These are phyloP conservation scores for Protomyces lactucae-debilis DNA, from an alignment of 1,139 yeast species.

Conservation along the genomic window DNA sequence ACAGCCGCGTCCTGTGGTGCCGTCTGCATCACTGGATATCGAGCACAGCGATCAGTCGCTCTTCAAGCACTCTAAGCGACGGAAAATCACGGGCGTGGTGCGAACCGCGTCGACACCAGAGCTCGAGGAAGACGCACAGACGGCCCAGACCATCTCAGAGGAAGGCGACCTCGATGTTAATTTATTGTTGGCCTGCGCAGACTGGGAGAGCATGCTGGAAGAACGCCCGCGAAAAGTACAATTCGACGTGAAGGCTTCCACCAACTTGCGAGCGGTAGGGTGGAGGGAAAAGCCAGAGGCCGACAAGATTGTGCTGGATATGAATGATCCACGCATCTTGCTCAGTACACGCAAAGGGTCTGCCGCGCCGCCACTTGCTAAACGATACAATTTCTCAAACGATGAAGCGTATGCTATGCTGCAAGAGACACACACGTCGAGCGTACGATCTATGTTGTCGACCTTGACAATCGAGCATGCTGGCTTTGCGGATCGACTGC, in stretches of 20 bases:
- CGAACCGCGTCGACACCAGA: conserved; percentile 35
- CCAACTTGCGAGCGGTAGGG: background rate
- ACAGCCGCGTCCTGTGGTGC: conserved; percentile 55
- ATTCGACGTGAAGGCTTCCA: background rate
- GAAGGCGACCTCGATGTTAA: conserved; percentile 33
- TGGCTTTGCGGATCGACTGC: conserved; percentile 77
- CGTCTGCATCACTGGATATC: conserved; percentile 49
- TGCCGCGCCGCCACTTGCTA: background rate
- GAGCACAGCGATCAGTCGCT: conserved; percentile 48
- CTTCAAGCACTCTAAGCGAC: conserved; percentile 38
- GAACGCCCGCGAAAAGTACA: background rate
- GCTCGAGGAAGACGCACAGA: conserved; percentile 37
- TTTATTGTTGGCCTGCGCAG: background rate
- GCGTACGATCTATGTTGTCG: conserved; percentile 89
- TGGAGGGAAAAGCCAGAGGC: background rate
- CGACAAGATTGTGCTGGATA: conserved; percentile 54
- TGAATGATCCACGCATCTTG: conserved; percentile 63
- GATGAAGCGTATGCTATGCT: conserved; percentile 79
- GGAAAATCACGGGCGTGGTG: background rate
- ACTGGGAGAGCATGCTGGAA: background rate
- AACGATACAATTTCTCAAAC: conserved; percentile 71
- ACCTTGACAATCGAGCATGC: conserved; percentile 88
- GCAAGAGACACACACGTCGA: conserved; percentile 81
- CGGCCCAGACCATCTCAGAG: background rate
- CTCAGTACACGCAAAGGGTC: background rate